Evolutionary conservation across 768 basidiomycete genomes (phyloP), one percentile per base, ranked within the genome.

Genomic region (Russula virescens): DNA sequence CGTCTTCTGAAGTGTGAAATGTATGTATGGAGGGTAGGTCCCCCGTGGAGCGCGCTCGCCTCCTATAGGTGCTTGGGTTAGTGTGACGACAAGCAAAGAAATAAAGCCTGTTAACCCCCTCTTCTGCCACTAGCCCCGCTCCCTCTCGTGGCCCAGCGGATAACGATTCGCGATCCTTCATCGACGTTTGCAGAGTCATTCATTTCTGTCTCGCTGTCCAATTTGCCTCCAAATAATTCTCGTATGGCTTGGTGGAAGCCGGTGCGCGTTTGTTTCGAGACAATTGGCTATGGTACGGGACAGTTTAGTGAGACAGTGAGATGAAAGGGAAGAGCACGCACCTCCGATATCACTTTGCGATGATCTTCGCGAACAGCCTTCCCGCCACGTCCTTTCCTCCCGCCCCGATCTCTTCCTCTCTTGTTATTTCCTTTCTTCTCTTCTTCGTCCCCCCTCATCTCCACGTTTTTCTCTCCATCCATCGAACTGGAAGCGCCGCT

Each of bases 1-100:
- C 23, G 94, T 91, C 75, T 99, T 99, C 71, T 96, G 94, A 38
- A 99, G 76, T 1, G 92, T 97, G 73, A 98, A 97, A 71, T 98
- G 94, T 66, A 98, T 93, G 71, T 90, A 99, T 0, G 88, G 89
- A 61, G 89, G 89, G 66, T 84, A 89, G 25, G 79, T 82, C 25
- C 86, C 86, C 47, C 88, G 81, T 49, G 82, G 77, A 26, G 76
- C 69, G 46, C 81, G 80, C 56, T 78, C 78, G 23, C 58, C 63
- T 55, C 31, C 35, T 55, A 40, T n/a, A 34, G 8, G 18, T 35
- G 66, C n/a, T 26, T 43, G 34, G 3, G 51, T 66, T 42, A 59
- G 40, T 19, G 21, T 19, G 16, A 28, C 35, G 28, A 42, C 25
- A 23, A 13, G 35, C 25, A 23, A 13, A 28, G 16, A 25, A 35